phyloP scores from a whole-genome alignment of 331 rosid species.

The Telfairia occidentalis region DNA sequence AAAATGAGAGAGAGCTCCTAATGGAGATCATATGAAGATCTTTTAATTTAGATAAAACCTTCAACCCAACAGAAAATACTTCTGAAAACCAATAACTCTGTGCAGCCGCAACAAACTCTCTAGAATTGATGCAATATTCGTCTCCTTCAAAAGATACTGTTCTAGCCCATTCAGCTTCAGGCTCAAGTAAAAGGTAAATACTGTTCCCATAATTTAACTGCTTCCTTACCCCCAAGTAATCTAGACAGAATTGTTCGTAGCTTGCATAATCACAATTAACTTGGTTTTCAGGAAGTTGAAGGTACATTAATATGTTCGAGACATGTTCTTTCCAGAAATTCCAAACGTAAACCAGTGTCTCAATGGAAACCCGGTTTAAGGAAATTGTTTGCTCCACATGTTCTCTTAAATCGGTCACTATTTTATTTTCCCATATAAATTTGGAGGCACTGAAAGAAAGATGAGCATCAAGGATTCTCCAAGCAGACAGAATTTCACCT shows the following conservation, averaged over 20 bases:
- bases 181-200: constrained; percentile 30
- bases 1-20: constrained; percentile 8
- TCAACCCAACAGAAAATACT: constrained; percentile 34
- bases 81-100: constrained; percentile 44
- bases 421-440: constrained; percentile 25
- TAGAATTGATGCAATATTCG: constrained; percentile 24
- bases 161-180: constrained; percentile 47
- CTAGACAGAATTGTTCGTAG: constrained; percentile 34
- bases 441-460: constrained; percentile 21
- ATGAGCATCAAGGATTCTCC: constrained; percentile 47
- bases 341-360: constrained; percentile 51
- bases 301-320: constrained; percentile 21
- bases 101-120: constrained; percentile 26
- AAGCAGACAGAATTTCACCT: constrained; percentile 39
- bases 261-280: constrained; percentile 14
- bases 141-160: constrained; percentile 9
- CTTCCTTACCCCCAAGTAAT: constrained; percentile 44
- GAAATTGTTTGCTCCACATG: constrained; percentile 22
- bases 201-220: constrained; percentile 9
- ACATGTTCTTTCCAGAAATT: constrained; percentile 49
- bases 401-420: constrained; percentile 13
- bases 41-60: constrained; percentile 31
- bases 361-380: constrained; percentile 27
- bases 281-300: constrained; percentile 26
- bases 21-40: constrained; percentile 19